Evolutionary conservation across 2,329 filamentous ascomycete species (phyloP).

Genomic region (Penicillium sclerotiorum): DNA sequence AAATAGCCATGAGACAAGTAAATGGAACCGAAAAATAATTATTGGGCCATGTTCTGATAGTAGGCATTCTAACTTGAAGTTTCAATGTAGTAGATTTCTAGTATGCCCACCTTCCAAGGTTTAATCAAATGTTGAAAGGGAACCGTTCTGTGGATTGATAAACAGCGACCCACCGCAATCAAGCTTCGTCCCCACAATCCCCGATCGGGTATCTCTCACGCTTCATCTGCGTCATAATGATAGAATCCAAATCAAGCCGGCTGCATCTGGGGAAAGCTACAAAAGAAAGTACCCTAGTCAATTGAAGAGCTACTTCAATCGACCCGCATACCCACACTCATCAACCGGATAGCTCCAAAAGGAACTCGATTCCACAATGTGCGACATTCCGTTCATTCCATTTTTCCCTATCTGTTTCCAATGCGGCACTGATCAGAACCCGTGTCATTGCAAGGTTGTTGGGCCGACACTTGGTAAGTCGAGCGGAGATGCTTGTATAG

Average conservation of each 20-base stretch:
- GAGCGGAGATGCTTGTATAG: neutral
- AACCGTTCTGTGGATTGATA: too few relatives aligned
- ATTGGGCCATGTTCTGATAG: too few relatives aligned
- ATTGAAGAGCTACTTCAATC: neutral
- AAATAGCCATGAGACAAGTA: too few relatives aligned
- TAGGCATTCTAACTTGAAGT: too few relatives aligned
- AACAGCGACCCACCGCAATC: neutral
- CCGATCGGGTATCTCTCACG: slow-evolving; percentile 17
- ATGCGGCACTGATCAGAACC: slow-evolving; percentile 60
- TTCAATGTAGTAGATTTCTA: too few relatives aligned
- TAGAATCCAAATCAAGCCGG: slow-evolving; percentile 16
- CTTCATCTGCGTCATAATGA: slow-evolving; percentile 30
- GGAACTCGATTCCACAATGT: slow-evolving; percentile 33
- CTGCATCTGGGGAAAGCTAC: slow-evolving; percentile 9
- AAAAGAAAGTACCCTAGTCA: neutral
- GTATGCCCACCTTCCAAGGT: too few relatives aligned
- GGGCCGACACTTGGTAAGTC: slow-evolving; percentile 55
- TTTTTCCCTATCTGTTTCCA: slow-evolving; percentile 58
- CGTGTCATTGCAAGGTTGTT: slow-evolving; percentile 60
- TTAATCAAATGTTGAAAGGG: too few relatives aligned
- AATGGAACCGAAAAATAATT: too few relatives aligned
- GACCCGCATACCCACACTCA: neutral
- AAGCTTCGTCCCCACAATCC: slow-evolving; percentile 1
- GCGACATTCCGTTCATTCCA: slow-evolving; percentile 46
- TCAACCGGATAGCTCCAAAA: too few relatives aligned